These are phyloP conservation scores for Nitzschia inconspicua DNA, from an alignment of 108 stramenopile genomes.

Conservation along the genomic window DNA sequence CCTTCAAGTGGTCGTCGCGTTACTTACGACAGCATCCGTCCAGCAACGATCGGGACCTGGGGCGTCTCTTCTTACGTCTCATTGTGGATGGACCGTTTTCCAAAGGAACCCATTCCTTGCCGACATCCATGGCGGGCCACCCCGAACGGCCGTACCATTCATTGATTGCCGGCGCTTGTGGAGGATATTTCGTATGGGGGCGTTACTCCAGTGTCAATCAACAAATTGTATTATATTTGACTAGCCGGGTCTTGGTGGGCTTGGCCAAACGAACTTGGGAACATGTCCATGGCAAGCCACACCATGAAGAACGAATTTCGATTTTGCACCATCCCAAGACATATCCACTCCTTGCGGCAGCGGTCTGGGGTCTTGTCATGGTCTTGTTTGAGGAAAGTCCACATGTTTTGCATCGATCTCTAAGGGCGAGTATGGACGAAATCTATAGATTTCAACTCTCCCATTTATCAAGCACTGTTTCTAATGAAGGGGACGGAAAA, in stretches of 20 bases:
- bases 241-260: conserved; percentile 74
- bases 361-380: conserved; percentile 81
- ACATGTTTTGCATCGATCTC: conserved; percentile 70
- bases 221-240: conserved; percentile 76
- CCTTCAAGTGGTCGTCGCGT: conserved; percentile 45
- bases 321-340: conserved; percentile 40
- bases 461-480: too few relatives aligned
- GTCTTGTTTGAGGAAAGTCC: conserved; percentile 80
- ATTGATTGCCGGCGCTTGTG: conserved; percentile 69
- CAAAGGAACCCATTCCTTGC: not conserved
- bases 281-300: conserved; percentile 7
- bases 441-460: too few relatives aligned
- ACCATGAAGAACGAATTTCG: conserved; percentile 11
- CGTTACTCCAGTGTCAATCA: conserved; percentile 71
- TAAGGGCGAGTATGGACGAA: conserved; percentile 83
- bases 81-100: conserved; percentile 57
- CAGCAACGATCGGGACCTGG: conserved; percentile 11
- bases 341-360: conserved; percentile 61
- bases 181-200: conserved; percentile 86
- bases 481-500: too few relatives aligned
- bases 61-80: conserved; percentile 9
- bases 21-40: conserved; percentile 12
- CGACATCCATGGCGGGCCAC: conserved; percentile 39
- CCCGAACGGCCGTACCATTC: conserved; percentile 74
- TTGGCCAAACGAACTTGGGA: conserved; percentile 50